Percentiles rank a stretch among this genome's conserved stretches.
Evolutionary conservation across 2,329 filamentous ascomycete species (phyloP).

Genomic region (Fusarium nelsonii): DNA sequence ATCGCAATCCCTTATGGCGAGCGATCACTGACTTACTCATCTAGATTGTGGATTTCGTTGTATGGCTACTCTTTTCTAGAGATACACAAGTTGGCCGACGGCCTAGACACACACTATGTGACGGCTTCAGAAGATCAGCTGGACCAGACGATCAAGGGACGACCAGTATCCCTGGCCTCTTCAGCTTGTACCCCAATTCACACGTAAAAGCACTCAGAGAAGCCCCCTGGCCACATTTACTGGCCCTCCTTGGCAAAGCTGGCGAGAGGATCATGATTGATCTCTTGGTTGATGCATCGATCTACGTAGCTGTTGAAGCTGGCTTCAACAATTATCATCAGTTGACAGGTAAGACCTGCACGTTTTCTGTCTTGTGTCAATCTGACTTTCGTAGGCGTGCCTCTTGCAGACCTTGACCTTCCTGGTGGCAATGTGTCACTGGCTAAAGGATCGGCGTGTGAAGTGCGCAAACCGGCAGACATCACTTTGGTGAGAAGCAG

Average conservation of each 20-base stretch:
- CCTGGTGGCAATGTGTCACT: conserved; percentile 35
- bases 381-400: conserved; percentile 56
- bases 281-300: conserved; percentile 79
- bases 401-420: conserved; percentile 62
- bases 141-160: conserved; percentile 47
- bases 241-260: conserved; percentile 78
- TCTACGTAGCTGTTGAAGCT: conserved; percentile 75
- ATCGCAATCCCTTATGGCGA: conserved; percentile 6
- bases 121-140: conserved; percentile 76
- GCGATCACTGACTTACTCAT: conserved; percentile 24
- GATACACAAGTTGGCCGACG: conserved; percentile 59
- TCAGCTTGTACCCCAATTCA: conserved; percentile 73
- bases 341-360: conserved; percentile 73
- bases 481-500: conserved; percentile 84
- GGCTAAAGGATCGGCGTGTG: background rate
- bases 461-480: conserved; percentile 59
- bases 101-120: conserved; percentile 82
- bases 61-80: conserved; percentile 81
- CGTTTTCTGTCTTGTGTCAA: background rate
- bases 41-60: conserved; percentile 80
- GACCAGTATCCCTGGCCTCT: conserved; percentile 73
- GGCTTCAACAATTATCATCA: conserved; percentile 79
- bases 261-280: conserved; percentile 83
- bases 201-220: conserved; percentile 77
- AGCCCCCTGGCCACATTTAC: conserved; percentile 79